phyloP scores from a whole-genome alignment of 768 basidiomycete species.

The Clavaria fumosa region DNA sequence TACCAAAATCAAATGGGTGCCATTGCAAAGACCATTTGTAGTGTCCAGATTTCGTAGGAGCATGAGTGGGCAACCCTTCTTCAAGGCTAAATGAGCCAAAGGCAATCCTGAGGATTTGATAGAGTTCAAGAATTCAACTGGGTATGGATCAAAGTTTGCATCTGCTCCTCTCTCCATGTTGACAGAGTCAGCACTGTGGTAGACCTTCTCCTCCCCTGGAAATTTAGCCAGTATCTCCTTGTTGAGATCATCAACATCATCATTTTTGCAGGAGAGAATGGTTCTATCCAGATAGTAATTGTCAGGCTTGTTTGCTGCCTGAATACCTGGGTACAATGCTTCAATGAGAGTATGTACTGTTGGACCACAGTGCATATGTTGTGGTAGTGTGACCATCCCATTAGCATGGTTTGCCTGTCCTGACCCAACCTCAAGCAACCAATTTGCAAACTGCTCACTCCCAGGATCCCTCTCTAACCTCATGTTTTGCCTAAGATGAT shows the following conservation, averaged over 20 bases:
- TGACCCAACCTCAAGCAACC: constrained; percentile 23
- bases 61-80: constrained; percentile 19
- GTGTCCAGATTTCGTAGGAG: constrained; percentile 19
- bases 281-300: constrained; percentile 21
- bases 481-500: constrained; percentile 28
- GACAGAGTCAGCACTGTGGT: constrained; percentile 19
- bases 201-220: constrained; percentile 12
- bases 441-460: constrained; percentile 19
- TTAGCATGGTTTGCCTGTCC: constrained; percentile 14
- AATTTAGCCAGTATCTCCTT: constrained; percentile 13
- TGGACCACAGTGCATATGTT: constrained; percentile 16
- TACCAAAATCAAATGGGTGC: constrained; percentile 14
- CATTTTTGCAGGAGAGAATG: constrained; percentile 24
- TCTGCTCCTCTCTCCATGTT: constrained; percentile 4
- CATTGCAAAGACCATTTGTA: constrained; percentile 17
- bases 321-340: constrained; percentile 15
- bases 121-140: constrained; percentile 25
- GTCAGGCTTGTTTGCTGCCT: constrained; percentile 4
- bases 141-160: constrained; percentile 1
- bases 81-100: constrained; percentile 12
- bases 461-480: constrained; percentile 17
- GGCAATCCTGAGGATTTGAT: constrained; percentile 13
- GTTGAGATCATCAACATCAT: constrained; percentile 25
- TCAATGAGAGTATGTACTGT: constrained; percentile 13
- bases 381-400: constrained; percentile 15